phyloP scores from a whole-genome alignment of 202 grass and related monocot species.

The Panicum virgatum region DNA sequence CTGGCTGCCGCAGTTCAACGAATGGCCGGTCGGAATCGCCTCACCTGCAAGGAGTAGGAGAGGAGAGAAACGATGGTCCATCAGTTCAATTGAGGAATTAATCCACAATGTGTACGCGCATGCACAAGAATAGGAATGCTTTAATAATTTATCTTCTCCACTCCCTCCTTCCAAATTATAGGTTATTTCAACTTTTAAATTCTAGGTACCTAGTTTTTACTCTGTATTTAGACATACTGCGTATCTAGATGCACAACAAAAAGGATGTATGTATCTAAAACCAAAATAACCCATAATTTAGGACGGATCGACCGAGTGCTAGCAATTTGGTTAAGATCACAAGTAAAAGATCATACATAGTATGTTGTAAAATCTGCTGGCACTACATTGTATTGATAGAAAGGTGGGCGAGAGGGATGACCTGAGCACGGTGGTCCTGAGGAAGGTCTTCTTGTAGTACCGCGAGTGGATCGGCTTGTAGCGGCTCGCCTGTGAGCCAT shows the following conservation, averaged over 20 bases:
- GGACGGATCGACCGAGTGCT: background rate
- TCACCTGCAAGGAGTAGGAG: background rate
- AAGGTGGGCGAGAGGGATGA: background rate
- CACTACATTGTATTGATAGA: background rate
- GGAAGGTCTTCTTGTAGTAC: background rate
- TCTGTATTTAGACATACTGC: too few relatives aligned
- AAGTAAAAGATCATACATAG: background rate
- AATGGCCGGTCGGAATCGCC: too few relatives aligned
- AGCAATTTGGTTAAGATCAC: background rate
- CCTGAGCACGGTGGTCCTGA: background rate
- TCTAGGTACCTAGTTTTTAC: too few relatives aligned
- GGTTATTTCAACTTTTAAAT: too few relatives aligned
- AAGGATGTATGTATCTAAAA: too few relatives aligned
- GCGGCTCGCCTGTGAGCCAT: background rate
- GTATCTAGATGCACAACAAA: too few relatives aligned
- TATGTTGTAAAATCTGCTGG: background rate
- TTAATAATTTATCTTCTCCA: background rate
- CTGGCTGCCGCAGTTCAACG: too few relatives aligned
- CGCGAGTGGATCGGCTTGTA: background rate
- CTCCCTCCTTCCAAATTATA: too few relatives aligned
- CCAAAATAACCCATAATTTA: too few relatives aligned
- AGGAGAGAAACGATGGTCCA: background rate
- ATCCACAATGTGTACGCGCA: background rate
- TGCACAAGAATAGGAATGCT: background rate
- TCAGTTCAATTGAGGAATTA: background rate